These are phyloP conservation scores for Fragaria ananassa DNA, from an alignment of 306 rosid species.

Conservation along the genomic window DNA sequence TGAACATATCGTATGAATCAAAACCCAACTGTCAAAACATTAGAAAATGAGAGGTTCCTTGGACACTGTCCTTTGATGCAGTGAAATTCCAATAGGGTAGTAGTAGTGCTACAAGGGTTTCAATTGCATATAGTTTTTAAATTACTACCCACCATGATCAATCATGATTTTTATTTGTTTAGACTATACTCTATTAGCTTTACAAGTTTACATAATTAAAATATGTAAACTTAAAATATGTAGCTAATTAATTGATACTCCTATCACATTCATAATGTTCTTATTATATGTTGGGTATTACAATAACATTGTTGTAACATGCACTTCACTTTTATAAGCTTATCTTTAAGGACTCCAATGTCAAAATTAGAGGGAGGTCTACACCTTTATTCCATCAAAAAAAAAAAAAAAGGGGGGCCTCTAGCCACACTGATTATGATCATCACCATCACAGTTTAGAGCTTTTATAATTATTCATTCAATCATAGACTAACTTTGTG, in stretches of 20 bases:
- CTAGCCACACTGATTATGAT: slow-evolving; percentile 12
- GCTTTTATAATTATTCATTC: slow-evolving; percentile 4
- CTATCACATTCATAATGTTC: slow-evolving; percentile 1
- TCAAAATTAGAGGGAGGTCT: slow-evolving; percentile 13
- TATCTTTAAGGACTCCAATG: neutral
- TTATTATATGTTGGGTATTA: neutral
- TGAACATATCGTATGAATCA: neutral
- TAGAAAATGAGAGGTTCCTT: neutral
- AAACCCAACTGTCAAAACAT: slow-evolving; percentile 8
- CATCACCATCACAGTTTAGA: slow-evolving; percentile 5
- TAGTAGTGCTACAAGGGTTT: neutral
- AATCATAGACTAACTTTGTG: slow-evolving; percentile 10
- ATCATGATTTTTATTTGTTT: slow-evolving; percentile 3
- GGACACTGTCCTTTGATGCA: too few relatives aligned
- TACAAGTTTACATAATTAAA: neutral
- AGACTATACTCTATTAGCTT: neutral
- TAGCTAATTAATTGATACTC: neutral
- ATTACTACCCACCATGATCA: slow-evolving; percentile 7
- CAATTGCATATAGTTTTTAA: neutral
- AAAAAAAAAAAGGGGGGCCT: neutral
- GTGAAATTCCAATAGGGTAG: too few relatives aligned
- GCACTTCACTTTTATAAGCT: neutral
- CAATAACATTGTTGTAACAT: slow-evolving; percentile 9
- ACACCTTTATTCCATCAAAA: slow-evolving; percentile 25
- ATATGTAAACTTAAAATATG: neutral